Percentiles rank a stretch among this genome's conserved stretches.
These are phyloP conservation scores for Abortiporus biennis DNA, from an alignment of 1,284 basidiomycete genomes.

Conservation along the genomic window DNA sequence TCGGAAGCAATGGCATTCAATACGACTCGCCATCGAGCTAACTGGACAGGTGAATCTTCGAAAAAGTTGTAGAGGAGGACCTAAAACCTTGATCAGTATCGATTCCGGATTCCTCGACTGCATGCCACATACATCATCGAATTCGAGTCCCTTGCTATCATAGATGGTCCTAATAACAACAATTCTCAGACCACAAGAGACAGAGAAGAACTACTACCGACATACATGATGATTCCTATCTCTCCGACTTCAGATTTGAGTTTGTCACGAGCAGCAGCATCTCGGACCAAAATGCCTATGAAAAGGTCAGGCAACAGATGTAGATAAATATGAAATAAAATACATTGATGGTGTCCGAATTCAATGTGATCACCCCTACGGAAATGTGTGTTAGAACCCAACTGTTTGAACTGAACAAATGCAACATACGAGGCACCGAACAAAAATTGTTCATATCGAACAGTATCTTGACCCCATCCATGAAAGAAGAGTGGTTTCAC, in stretches of 20 bases:
- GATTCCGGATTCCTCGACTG: too few relatives aligned
- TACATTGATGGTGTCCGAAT: too few relatives aligned
- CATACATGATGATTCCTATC: constrained; percentile 54
- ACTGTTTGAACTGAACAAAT: not conserved
- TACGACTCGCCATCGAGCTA: constrained; percentile 54
- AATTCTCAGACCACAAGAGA: too few relatives aligned
- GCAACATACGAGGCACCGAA: constrained; percentile 37
- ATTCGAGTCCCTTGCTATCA: constrained; percentile 71
- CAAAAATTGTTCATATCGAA: constrained; percentile 53
- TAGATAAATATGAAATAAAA: too few relatives aligned
- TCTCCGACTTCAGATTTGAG: constrained; percentile 44
- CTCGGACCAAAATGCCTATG: constrained; percentile 61
- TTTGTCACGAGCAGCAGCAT: constrained; percentile 39
- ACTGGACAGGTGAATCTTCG: constrained; percentile 47
- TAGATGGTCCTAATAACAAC: constrained; percentile 70
- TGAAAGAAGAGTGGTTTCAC: constrained; percentile 52
- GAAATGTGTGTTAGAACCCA: too few relatives aligned
- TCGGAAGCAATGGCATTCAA: constrained; percentile 34
- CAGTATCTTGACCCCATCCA: constrained; percentile 35
- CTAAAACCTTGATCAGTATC: too few relatives aligned
- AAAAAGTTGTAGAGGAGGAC: constrained; percentile 72
- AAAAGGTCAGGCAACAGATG: too few relatives aligned
- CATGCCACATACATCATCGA: constrained; percentile 64
- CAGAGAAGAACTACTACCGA: constrained; percentile 17
- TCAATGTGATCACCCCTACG: too few relatives aligned